Percentiles rank a stretch among this genome's conserved stretches.
These are phyloP conservation scores for Centella asiatica DNA, from an alignment of 129 eudicot genomes.

Conservation along the genomic window DNA sequence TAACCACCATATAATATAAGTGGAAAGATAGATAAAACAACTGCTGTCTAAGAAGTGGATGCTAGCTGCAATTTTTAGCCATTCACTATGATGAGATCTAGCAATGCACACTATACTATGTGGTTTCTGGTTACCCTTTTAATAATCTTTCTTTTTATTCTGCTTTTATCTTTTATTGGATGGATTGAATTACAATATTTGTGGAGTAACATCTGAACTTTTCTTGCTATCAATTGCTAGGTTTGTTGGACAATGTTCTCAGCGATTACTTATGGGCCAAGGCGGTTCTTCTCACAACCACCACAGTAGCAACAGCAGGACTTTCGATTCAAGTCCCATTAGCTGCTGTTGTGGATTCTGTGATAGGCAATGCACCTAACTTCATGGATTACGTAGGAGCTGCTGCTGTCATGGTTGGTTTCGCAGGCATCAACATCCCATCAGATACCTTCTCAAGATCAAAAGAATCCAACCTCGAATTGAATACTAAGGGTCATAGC, in stretches of 20 bases:
- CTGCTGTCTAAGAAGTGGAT: too few species aligned
- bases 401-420: slow-evolving; percentile 83
- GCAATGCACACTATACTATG: neutral
- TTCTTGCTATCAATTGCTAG: slow-evolving; percentile 23
- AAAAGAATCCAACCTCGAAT: slow-evolving; percentile 43
- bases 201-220: neutral
- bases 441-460: slow-evolving; percentile 38
- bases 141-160: neutral
- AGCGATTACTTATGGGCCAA: slow-evolving; percentile 97
- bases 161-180: neutral
- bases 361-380: slow-evolving; percentile 69
- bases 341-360: slow-evolving; percentile 78
- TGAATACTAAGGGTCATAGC: slow-evolving; percentile 24
- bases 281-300: slow-evolving; percentile 87
- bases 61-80: too few species aligned
- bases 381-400: slow-evolving; percentile 71
- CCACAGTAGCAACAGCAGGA: slow-evolving; percentile 99
- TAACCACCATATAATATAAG: too few species aligned
- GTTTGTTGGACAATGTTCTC: slow-evolving; percentile 85
- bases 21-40: too few species aligned
- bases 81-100: too few species aligned
- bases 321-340: slow-evolving; percentile 90
- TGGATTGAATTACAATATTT: too few species aligned
- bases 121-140: neutral
- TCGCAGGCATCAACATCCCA: slow-evolving; percentile 76